A percentile compares a stretch with the other conserved stretches of the same genome.
Evolutionary conservation across 805 yeast species (phyloP).

Genomic region (Komagataella mondaviorum): DNA sequence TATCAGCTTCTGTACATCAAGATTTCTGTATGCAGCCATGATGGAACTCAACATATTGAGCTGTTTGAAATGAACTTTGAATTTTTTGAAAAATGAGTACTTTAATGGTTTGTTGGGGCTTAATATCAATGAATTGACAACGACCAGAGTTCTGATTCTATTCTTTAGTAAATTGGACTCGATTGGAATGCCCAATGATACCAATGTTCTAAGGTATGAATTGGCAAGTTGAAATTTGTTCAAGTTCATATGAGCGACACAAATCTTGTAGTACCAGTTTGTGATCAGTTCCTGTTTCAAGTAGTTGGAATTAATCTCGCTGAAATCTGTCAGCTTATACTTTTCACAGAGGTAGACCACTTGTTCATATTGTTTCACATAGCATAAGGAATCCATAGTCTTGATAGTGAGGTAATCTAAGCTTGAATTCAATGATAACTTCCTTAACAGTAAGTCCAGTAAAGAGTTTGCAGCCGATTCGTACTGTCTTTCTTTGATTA

Average conservation of each 20-base stretch:
- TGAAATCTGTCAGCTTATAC: slow-evolving; percentile 2
- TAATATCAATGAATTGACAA: neutral
- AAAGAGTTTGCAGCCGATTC: slow-evolving; percentile 1
- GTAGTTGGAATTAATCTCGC: slow-evolving; percentile 6
- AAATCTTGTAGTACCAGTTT: neutral
- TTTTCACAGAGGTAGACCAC: slow-evolving; percentile 2
- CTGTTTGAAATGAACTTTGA: neutral
- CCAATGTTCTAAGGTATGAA: neutral
- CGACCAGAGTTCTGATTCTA: neutral
- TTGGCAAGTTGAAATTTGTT: neutral
- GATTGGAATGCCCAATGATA: neutral
- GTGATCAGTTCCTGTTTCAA: neutral
- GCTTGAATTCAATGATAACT: neutral
- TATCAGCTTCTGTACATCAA: neutral
- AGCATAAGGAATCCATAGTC: slow-evolving; percentile 4
- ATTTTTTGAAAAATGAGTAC: neutral
- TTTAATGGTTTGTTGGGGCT: neutral
- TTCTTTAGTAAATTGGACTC: neutral
- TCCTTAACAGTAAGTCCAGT: neutral
- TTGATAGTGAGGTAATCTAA: slow-evolving; percentile 4
- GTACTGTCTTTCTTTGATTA: slow-evolving; percentile 3
- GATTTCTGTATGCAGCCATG: neutral
- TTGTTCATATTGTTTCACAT: neutral
- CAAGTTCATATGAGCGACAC: neutral
- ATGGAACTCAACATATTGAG: neutral